Evolutionary conservation across 1,284 basidiomycete species (phyloP), one percentile per base, ranked within the genome.

Genomic region (Tremellales sp.): DNA sequence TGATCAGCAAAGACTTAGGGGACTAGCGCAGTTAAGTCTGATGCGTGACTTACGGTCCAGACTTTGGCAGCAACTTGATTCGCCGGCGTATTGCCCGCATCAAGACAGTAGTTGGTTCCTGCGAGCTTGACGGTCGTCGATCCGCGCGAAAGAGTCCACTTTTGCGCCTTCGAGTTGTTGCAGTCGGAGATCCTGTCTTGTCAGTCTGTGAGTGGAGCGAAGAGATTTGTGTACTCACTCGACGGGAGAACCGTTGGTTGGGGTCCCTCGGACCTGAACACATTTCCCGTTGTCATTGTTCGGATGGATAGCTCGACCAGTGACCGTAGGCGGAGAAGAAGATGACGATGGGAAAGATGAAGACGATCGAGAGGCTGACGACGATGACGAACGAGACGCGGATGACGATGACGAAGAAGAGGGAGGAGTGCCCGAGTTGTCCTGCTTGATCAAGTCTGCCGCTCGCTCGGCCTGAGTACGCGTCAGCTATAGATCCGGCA

Each of bases 391-490:
- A n/a, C 22, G 13, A 15, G 52, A 50, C 17, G 50, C 40, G 21
- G 48, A 27, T 7, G 39, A 29, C 33, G 46, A 35, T 15, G 57
- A 24, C 21, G 44, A 26, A 4, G 48, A 36, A 27, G 40, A 41
- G 19, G 40, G 4, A 10, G 40, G 12, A 27, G 25, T 25, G 25
- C 48, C 49, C 19, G 45, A 8, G 45, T 65, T 51, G 44, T 61
- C 68, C 21, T 48, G 53, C 44, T 61, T 61, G 60, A 72, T 70
- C 45, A 67, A 37, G 37, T 70, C 64, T 6, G 68, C 54, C 2
- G 68, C 69, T 26, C 64, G 60, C 53, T 70, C 68, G 8, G 67
- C 57, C 60, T 60, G 33, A 40, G 2, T 12, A 23, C 1, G 17
- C 3, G 23, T 46, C 35, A 46, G 39, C 45, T 29, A 37, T 13